Conservation (phyloP, 169 alveolate genomes). For the Cyclospora cayetanensis region DNA sequence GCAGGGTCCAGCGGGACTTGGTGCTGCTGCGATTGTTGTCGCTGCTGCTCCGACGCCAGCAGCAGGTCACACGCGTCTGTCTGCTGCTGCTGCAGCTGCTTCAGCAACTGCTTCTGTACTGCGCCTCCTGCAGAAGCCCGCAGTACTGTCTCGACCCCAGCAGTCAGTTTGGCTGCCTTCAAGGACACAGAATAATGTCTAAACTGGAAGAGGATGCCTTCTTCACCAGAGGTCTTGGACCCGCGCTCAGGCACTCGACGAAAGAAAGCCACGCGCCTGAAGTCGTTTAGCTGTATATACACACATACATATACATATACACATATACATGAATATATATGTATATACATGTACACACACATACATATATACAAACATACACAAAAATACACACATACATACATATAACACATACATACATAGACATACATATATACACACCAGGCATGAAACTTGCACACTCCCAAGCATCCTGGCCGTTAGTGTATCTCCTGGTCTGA, state of each 20-base stretch:
- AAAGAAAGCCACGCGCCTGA: slow-evolving; percentile 75
- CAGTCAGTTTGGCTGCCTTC: slow-evolving; percentile 1
- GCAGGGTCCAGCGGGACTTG: background rate
- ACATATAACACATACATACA: too few relatives aligned
- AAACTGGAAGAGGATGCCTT: background rate
- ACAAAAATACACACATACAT: too few relatives aligned
- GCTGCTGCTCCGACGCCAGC: background rate
- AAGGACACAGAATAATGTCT: background rate
- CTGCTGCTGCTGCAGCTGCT: slow-evolving; percentile 49
- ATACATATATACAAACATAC: too few relatives aligned
- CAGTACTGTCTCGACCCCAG: background rate
- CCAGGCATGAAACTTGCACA: too few relatives aligned
- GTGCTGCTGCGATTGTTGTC: background rate
- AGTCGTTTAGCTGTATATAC: slow-evolving; percentile 68
- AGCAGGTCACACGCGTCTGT: slow-evolving; percentile 6
- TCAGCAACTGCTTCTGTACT: background rate
- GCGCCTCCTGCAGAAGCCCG: slow-evolving; percentile 4
- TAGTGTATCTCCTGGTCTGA: too few relatives aligned
- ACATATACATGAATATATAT: background rate
- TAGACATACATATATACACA: too few relatives aligned
- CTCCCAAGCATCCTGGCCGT: too few relatives aligned
- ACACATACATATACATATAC: background rate
- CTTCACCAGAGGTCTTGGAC: background rate
- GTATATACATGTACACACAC: background rate
- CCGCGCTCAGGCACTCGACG: slow-evolving; percentile 19